Conservation (phyloP, 495 filamentous ascomycete genomes). For the Neurospora africana region DNA sequence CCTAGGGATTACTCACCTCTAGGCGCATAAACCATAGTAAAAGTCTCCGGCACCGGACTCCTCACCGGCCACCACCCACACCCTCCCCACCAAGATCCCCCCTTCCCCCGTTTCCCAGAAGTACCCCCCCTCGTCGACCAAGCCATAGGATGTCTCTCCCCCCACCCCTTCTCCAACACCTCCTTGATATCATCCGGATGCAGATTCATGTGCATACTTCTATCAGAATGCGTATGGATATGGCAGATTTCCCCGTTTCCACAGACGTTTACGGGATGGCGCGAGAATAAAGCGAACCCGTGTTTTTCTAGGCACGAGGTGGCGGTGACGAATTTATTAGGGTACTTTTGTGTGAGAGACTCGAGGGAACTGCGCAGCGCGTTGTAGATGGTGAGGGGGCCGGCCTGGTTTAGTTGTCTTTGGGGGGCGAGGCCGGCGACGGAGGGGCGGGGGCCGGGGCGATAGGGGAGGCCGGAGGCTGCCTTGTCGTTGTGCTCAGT, state of each 20-base stretch:
- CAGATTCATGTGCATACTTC: conserved; percentile 64
- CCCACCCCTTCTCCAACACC: conserved; percentile 74
- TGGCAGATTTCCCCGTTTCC: conserved; percentile 73
- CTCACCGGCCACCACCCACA: conserved; percentile 18
- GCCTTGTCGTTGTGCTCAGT: too few species aligned
- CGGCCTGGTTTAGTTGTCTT: conserved; percentile 59
- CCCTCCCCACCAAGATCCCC: background rate
- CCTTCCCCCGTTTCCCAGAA: background rate
- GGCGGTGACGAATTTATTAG: conserved; percentile 44
- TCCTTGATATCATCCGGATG: conserved; percentile 69
- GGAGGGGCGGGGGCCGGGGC: conserved; percentile 50
- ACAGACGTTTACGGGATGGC: conserved; percentile 48
- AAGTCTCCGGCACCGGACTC: conserved; percentile 54
- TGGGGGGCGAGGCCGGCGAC: conserved; percentile 72
- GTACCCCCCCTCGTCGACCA: conserved; percentile 25
- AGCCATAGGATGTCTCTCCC: conserved; percentile 76
- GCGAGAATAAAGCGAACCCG: conserved; percentile 59
- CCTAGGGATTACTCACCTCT: conserved; percentile 25
- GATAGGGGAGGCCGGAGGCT: conserved; percentile 37
- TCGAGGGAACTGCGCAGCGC: conserved; percentile 40
- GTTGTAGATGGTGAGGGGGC: conserved; percentile 40
- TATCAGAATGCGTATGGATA: conserved; percentile 57
- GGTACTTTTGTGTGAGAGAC: conserved; percentile 34
- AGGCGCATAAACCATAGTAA: conserved; percentile 78
- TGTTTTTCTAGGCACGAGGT: conserved; percentile 75